Conservation (phyloP, 176 grass and related monocot species). For the Oryza nivara region DNA sequence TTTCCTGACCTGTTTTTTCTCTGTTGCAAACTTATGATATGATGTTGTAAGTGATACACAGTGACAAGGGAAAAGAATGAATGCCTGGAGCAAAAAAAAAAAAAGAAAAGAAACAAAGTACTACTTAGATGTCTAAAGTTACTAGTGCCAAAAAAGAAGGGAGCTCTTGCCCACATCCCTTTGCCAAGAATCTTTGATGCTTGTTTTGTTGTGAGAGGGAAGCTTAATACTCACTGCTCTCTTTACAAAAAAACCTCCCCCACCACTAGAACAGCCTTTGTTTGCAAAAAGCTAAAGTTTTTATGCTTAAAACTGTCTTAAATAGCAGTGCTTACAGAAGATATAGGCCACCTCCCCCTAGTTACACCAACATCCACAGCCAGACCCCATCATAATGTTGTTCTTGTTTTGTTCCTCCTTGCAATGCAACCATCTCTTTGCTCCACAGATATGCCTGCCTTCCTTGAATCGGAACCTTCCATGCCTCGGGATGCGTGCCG, state of each 20-base stretch:
- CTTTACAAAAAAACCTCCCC: slow-evolving; percentile 36
- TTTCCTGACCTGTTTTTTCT: slow-evolving; percentile 17
- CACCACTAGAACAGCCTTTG: slow-evolving; percentile 56
- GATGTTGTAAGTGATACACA: slow-evolving; percentile 35
- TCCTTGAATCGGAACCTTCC: slow-evolving; percentile 40
- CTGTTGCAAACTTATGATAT: slow-evolving; percentile 39
- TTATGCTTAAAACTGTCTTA: slow-evolving; percentile 67
- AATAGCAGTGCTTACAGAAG: slow-evolving; percentile 67
- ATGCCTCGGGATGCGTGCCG: neutral
- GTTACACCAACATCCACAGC: slow-evolving; percentile 59
- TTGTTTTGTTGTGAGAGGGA: slow-evolving; percentile 52
- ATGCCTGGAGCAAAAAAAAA: slow-evolving; percentile 18
- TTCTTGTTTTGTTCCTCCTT: slow-evolving; percentile 43
- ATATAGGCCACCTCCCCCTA: slow-evolving; percentile 51
- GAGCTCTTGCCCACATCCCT: slow-evolving; percentile 55
- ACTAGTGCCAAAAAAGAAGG: slow-evolving; percentile 45
- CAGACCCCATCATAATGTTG: slow-evolving; percentile 53
- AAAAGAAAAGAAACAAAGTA: slow-evolving; percentile 8
- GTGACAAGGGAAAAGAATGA: slow-evolving; percentile 45
- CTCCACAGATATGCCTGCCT: slow-evolving; percentile 21
- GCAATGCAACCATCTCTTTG: slow-evolving; percentile 40
- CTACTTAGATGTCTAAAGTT: slow-evolving; percentile 43
- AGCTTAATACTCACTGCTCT: slow-evolving; percentile 48
- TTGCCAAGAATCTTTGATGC: slow-evolving; percentile 68
- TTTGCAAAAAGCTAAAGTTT: slow-evolving; percentile 54